phyloP scores from a whole-genome alignment of 2,329 filamentous ascomycete species.

The Venturia oleaginea region DNA sequence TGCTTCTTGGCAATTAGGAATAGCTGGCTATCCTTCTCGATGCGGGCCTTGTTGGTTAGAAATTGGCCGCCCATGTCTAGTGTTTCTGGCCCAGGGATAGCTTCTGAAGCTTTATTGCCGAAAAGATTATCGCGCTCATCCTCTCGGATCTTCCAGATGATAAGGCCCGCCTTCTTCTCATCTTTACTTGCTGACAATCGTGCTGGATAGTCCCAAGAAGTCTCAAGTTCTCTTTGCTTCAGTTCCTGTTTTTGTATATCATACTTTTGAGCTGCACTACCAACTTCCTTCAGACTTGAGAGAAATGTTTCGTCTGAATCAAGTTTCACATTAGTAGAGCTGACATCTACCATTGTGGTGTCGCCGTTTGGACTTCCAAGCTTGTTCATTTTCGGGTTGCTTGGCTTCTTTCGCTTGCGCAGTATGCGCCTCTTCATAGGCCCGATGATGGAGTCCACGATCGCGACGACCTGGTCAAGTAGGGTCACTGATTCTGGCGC shows the following conservation, averaged over 20 bases:
- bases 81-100: slow-evolving; percentile 28
- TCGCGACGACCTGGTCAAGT: not conserved
- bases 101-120: slow-evolving; percentile 35
- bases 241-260: not conserved
- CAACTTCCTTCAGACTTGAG: not conserved
- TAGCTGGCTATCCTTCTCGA: slow-evolving; percentile 44
- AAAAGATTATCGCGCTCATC: slow-evolving; percentile 33
- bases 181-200: not conserved
- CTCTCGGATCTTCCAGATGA: slow-evolving; percentile 32
- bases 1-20: slow-evolving; percentile 48
- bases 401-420: slow-evolving; percentile 9
- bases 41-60: slow-evolving; percentile 34
- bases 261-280: not conserved
- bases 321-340: not conserved
- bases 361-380: not conserved
- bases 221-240: not conserved
- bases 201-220: slow-evolving; percentile 8
- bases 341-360: not conserved
- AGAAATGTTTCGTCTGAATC: not conserved
- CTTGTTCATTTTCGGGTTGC: not conserved
- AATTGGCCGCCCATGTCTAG: slow-evolving; percentile 41
- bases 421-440: slow-evolving; percentile 9
- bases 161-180: slow-evolving; percentile 22
- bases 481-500: slow-evolving; percentile 1
- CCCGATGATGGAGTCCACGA: not conserved